Evolutionary conservation across 1,284 basidiomycete species (phyloP).

Genomic region (Somion occarium): DNA sequence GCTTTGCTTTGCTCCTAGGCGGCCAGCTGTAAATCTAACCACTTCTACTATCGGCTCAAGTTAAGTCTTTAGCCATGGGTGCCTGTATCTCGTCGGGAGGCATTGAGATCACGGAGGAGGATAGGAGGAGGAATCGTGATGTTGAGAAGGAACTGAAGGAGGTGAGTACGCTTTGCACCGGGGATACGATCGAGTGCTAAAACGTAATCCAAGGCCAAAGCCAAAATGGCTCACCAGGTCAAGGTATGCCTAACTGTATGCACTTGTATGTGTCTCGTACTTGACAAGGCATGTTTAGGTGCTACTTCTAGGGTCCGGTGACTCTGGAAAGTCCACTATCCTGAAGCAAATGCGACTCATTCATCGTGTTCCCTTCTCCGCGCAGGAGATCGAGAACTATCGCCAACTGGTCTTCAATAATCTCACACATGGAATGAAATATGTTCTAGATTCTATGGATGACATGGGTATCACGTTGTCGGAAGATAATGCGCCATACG

Average conservation of each 20-base stretch:
- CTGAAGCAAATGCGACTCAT: slow-evolving; percentile 93
- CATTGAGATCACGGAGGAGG: slow-evolving; percentile 55
- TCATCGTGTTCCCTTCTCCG: slow-evolving; percentile 72
- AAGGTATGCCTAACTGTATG: slow-evolving; percentile 46
- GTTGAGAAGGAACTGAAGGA: slow-evolving; percentile 64
- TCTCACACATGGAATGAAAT: slow-evolving; percentile 79
- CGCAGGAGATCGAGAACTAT: slow-evolving; percentile 73
- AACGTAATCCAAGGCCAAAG: slow-evolving; percentile 47
- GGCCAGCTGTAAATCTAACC: neutral
- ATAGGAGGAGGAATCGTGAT: slow-evolving; percentile 58
- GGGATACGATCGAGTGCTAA: neutral
- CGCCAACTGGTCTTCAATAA: slow-evolving; percentile 92
- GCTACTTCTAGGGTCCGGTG: slow-evolving; percentile 89
- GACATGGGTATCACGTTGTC: slow-evolving; percentile 77
- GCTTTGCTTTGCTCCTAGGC: neutral
- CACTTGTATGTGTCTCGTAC: neutral
- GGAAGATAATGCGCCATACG: slow-evolving; percentile 48
- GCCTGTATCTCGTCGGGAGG: slow-evolving; percentile 63
- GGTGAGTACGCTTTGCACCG: slow-evolving; percentile 33
- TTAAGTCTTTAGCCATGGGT: slow-evolving; percentile 49
- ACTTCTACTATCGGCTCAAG: too few relatives aligned
- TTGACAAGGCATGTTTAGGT: slow-evolving; percentile 41
- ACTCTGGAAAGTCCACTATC: slow-evolving; percentile 91
- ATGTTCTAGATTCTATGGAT: slow-evolving; percentile 84
- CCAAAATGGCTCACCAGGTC: slow-evolving; percentile 67